phyloP scores from a whole-genome alignment of 164 flowering plant species.

The Macadamia integrifolia region DNA sequence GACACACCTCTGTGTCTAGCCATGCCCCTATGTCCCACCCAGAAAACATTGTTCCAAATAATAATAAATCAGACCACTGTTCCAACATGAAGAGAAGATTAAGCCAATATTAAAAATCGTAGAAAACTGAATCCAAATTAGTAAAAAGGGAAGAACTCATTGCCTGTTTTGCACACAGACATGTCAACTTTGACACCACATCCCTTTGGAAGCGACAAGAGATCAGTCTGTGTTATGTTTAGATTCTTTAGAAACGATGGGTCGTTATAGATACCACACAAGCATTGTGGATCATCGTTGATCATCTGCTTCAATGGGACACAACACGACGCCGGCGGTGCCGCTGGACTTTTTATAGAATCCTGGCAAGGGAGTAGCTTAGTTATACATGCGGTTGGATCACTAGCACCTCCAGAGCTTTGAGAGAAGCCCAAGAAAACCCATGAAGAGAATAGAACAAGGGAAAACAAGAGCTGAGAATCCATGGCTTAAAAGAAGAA shows the following conservation, averaged over 20 bases:
- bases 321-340: slow-evolving; percentile 35
- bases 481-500: not conserved
- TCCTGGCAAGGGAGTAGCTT: slow-evolving; percentile 36
- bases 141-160: not conserved
- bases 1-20: too few relatives aligned
- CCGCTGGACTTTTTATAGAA: slow-evolving; percentile 14
- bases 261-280: slow-evolving; percentile 29
- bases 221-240: slow-evolving; percentile 25
- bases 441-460: slow-evolving; percentile 10
- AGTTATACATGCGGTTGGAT: slow-evolving; percentile 19
- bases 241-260: slow-evolving; percentile 16
- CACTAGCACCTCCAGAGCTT: not conserved
- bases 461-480: not conserved
- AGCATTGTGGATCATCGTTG: slow-evolving; percentile 18
- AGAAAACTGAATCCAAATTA: not conserved
- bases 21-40: too few relatives aligned
- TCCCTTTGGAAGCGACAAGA: slow-evolving; percentile 27
- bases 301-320: slow-evolving; percentile 33
- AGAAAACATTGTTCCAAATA: too few relatives aligned
- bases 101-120: too few relatives aligned
- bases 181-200: slow-evolving; percentile 29
- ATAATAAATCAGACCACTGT: too few relatives aligned
- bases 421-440: slow-evolving; percentile 9
- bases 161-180: slow-evolving; percentile 22
- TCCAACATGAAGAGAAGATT: too few relatives aligned